Conservation (phyloP, 805 yeast genomes). For the Metschnikowia gelsemii region DNA sequence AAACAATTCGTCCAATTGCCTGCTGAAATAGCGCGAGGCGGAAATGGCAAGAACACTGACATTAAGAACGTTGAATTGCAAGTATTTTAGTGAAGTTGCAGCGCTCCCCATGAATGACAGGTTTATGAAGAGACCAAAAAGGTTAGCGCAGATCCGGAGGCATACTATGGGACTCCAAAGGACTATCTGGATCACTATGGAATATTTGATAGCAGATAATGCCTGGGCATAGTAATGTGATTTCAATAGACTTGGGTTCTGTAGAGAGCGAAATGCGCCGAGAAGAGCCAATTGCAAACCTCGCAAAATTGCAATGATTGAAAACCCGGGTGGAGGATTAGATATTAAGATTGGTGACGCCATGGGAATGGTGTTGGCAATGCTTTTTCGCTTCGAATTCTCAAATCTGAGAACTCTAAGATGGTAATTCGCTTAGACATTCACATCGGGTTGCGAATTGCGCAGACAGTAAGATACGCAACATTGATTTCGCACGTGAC, state of each 20-base stretch:
- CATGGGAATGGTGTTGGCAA: conserved; percentile 32
- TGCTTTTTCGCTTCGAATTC: neutral
- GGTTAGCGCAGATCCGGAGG: conserved; percentile 18
- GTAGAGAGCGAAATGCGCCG: conserved; percentile 48
- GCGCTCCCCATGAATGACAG: conserved; percentile 12
- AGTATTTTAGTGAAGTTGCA: conserved; percentile 22
- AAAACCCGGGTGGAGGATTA: conserved; percentile 55
- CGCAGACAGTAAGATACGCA: neutral
- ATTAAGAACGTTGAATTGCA: conserved; percentile 40
- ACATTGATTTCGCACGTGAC: conserved; percentile 2
- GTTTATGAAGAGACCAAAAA: conserved; percentile 7
- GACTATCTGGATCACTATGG: conserved; percentile 37
- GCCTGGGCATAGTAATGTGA: conserved; percentile 37
- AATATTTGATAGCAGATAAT: conserved; percentile 32
- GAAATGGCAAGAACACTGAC: conserved; percentile 41
- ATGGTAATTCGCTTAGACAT: neutral
- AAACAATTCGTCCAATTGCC: conserved; percentile 43
- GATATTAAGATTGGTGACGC: conserved; percentile 60
- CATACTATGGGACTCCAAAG: conserved; percentile 25
- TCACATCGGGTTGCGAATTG: conserved; percentile 1
- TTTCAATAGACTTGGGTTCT: conserved; percentile 37
- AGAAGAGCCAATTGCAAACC: conserved; percentile 54
- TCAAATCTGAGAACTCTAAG: neutral
- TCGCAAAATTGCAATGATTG: conserved; percentile 46
- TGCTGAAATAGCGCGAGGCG: conserved; percentile 34